These are phyloP conservation scores for Pleurotus tuoliensis DNA, from an alignment of 768 basidiomycete species.

Conservation along the genomic window DNA sequence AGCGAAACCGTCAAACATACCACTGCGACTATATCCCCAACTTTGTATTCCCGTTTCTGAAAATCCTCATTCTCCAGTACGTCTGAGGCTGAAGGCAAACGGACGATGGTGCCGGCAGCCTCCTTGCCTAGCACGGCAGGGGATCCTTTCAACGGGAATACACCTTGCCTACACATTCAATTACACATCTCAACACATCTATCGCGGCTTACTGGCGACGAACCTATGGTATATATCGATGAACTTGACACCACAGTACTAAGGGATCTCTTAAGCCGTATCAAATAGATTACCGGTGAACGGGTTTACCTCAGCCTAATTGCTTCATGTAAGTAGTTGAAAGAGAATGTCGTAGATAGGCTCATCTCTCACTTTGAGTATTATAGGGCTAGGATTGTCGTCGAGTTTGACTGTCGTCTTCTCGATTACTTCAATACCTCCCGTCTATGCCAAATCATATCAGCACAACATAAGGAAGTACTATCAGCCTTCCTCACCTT, in stretches of 20 bases:
- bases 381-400: conserved; percentile 55
- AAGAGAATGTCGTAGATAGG: not conserved
- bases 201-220: conserved; percentile 4
- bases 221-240: conserved; percentile 82
- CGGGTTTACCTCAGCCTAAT: not conserved
- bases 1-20: conserved; percentile 36
- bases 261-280: conserved; percentile 13
- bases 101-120: conserved; percentile 69
- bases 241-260: conserved; percentile 83
- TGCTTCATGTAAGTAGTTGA: not conserved
- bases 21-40: conserved; percentile 72
- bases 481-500: conserved; percentile 35
- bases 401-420: conserved; percentile 58
- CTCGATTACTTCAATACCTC: conserved; percentile 75
- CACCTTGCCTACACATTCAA: conserved; percentile 46
- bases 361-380: conserved; percentile 33
- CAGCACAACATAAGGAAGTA: conserved; percentile 32
- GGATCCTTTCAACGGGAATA: conserved; percentile 56
- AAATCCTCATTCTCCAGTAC: conserved; percentile 60
- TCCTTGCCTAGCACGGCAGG: conserved; percentile 78
- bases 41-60: conserved; percentile 57
- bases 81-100: conserved; percentile 62
- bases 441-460: conserved; percentile 34
- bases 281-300: not conserved
- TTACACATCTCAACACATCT: not conserved